Evolutionary conservation across 345 rosid species (phyloP).

Genomic region (Acer saccharum): DNA sequence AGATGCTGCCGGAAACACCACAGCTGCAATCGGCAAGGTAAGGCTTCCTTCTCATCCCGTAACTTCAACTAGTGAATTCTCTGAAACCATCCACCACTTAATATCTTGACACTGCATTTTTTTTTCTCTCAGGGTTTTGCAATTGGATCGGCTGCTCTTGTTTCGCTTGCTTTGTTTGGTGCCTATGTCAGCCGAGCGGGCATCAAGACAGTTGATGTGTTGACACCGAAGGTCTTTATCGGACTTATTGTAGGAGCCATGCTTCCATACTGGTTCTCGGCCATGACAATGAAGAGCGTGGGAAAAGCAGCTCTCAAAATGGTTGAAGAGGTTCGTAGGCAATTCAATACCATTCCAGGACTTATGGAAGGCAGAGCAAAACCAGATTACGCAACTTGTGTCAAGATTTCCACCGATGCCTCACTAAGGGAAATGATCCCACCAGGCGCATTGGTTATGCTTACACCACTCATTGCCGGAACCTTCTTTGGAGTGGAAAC

Average conservation of each 20-base stretch:
- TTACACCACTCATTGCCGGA: constrained; percentile 64
- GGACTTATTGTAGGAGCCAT: constrained; percentile 70
- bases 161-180: constrained; percentile 68
- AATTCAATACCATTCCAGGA: constrained; percentile 73
- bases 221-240: constrained; percentile 71
- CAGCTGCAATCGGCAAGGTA: constrained; percentile 84
- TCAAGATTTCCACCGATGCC: constrained; percentile 75
- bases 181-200: constrained; percentile 75
- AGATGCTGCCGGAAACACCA: constrained; percentile 73
- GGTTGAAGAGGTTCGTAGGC: constrained; percentile 79
- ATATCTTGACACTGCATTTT: background rate
- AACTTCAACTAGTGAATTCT: too few species aligned
- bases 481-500: constrained; percentile 70
- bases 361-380: constrained; percentile 63
- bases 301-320: constrained; percentile 74
- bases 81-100: background rate
- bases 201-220: constrained; percentile 53
- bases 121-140: constrained; percentile 57
- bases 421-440: constrained; percentile 71
- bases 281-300: constrained; percentile 82
- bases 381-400: constrained; percentile 73
- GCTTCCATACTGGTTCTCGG: constrained; percentile 81
- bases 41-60: background rate
- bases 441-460: constrained; percentile 70
- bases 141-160: constrained; percentile 75